A percentile compares a stretch with the other conserved stretches of the same genome.
phyloP scores from a whole-genome alignment of 495 filamentous ascomycete species.

The Niebla homalea region DNA sequence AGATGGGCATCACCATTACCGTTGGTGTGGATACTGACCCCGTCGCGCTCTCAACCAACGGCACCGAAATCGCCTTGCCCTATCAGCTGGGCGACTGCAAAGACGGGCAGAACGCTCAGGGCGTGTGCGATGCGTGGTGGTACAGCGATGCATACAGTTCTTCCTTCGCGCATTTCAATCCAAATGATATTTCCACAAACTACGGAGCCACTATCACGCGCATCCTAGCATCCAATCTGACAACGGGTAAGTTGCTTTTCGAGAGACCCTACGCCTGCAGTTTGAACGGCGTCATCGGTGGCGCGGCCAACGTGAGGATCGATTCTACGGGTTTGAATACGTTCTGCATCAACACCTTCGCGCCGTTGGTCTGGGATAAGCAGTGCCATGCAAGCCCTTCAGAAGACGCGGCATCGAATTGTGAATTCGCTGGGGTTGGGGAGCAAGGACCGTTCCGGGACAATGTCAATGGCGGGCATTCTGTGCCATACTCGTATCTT shows the following conservation, averaged over 20 bases:
- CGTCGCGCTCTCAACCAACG: neutral
- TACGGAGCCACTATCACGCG: neutral
- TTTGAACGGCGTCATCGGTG: neutral
- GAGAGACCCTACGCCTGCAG: slow-evolving; percentile 5
- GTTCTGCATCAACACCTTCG: slow-evolving; percentile 5
- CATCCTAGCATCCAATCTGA: neutral
- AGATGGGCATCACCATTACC: neutral
- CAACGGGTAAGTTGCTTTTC: slow-evolving; percentile 6
- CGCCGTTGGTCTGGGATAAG: slow-evolving; percentile 6
- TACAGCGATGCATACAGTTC: slow-evolving; percentile 6
- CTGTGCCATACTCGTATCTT: slow-evolving; percentile 6
- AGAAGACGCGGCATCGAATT: neutral
- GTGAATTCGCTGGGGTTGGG: slow-evolving; percentile 1
- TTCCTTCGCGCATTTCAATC: slow-evolving; percentile 4
- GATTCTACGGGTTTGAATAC: slow-evolving; percentile 4
- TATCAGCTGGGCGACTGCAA: neutral
- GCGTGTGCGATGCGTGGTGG: slow-evolving; percentile 9
- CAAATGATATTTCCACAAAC: neutral
- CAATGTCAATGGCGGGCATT: neutral
- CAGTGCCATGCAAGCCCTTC: neutral
- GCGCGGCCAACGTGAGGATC: slow-evolving; percentile 4
- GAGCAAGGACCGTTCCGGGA: neutral
- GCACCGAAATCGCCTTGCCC: neutral
- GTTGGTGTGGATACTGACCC: slow-evolving; percentile 6
- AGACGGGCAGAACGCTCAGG: slow-evolving; percentile 1